Evolutionary conservation across 257 asterid genomes (phyloP).

Genomic region (Solanum lignicaule): DNA sequence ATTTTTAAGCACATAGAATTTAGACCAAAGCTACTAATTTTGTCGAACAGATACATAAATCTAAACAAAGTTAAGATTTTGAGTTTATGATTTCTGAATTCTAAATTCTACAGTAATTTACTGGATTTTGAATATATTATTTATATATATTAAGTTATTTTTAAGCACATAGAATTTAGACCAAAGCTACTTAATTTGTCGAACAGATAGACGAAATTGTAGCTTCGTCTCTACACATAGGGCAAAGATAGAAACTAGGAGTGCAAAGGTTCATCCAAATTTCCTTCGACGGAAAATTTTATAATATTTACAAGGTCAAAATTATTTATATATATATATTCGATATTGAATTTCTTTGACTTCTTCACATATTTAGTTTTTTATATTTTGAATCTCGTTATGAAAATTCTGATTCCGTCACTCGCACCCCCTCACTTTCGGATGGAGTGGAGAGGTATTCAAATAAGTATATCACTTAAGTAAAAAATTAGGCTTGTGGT

Average conservation of each 20-base stretch:
- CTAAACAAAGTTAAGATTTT: background rate
- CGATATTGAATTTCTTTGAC: background rate
- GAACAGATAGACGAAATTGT: background rate
- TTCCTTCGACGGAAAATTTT: background rate
- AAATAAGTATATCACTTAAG: background rate
- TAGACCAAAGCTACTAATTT: too few species aligned
- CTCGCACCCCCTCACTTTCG: background rate
- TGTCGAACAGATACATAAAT: background rate
- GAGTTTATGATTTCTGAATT: background rate
- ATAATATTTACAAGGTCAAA: background rate
- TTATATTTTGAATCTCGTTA: background rate
- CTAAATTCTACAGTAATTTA: background rate
- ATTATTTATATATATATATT: background rate
- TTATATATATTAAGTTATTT: background rate
- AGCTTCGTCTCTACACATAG: background rate
- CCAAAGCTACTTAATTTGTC: background rate
- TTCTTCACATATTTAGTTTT: background rate
- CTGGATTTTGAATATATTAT: background rate
- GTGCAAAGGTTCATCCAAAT: background rate
- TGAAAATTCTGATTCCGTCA: background rate
- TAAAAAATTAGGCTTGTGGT: slow-evolving; percentile 5
- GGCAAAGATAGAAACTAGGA: background rate
- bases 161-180: background rate
- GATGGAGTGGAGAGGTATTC: background rate
- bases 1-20: background rate